phyloP scores from a whole-genome alignment of 345 rosid genomes.

The Hibiscus trionum region DNA sequence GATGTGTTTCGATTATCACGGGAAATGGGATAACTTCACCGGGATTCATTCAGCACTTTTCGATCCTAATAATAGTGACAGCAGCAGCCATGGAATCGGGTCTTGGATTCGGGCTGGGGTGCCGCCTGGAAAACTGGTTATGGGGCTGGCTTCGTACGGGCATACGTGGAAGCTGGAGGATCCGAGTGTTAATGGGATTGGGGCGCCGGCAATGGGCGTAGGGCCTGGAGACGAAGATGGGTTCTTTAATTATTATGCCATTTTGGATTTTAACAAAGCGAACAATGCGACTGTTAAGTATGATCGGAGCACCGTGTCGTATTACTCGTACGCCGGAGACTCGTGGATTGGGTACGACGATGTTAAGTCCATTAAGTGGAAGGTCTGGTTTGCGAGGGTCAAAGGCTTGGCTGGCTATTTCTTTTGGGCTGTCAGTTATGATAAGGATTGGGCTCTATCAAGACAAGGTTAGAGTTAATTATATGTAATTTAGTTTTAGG shows the following conservation, averaged over 20 bases:
- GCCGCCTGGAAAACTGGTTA: constrained; percentile 19
- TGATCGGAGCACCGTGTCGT: constrained; percentile 20
- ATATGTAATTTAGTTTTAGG: too few species aligned
- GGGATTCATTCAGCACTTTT: constrained; percentile 25
- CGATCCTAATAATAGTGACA: constrained; percentile 16
- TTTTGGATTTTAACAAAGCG: constrained; percentile 14
- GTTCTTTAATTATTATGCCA: constrained; percentile 13
- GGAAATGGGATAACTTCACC: constrained; percentile 38
- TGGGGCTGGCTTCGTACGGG: constrained; percentile 48
- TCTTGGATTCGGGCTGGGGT: constrained; percentile 37
- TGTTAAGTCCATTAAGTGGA: neutral
- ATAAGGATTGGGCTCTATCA: constrained; percentile 19
- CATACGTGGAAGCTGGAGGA: constrained; percentile 21
- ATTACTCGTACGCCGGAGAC: constrained; percentile 21
- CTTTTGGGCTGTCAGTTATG: constrained; percentile 34
- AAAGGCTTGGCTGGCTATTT: neutral
- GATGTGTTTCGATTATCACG: constrained; percentile 39
- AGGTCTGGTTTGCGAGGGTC: neutral
- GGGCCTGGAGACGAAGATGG: constrained; percentile 7
- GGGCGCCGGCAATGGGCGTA: constrained; percentile 14
- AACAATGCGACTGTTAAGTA: constrained; percentile 12
- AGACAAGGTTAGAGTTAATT: neutral
- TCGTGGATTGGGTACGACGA: constrained; percentile 43
- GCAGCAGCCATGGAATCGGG: constrained; percentile 28
- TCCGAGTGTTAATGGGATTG: constrained; percentile 23